These are phyloP conservation scores for Azolla pinnata DNA, from an alignment of 75 land plant genomes.

Conservation along the genomic window DNA sequence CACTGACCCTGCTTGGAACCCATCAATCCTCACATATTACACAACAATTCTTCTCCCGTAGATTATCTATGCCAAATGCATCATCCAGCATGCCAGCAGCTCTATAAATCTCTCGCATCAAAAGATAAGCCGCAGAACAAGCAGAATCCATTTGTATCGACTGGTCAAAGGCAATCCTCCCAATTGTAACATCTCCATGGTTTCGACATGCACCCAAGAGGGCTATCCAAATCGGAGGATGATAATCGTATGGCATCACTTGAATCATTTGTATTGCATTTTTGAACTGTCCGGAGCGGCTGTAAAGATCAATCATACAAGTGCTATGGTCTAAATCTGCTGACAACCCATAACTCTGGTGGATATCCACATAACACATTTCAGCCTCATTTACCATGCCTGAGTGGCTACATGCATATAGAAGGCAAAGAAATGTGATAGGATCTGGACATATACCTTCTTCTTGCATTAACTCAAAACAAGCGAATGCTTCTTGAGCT, in stretches of 20 bases:
- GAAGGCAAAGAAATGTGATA: conserved; percentile 16
- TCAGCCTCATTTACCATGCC: conserved; percentile 21
- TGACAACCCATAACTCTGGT: conserved; percentile 5
- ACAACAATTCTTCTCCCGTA: too few species aligned
- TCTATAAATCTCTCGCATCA: neutral
- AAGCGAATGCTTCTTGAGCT: conserved; percentile 8
- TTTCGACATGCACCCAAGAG: conserved; percentile 21
- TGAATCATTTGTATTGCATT: conserved; percentile 15
- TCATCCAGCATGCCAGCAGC: neutral
- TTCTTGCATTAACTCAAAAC: conserved; percentile 7
- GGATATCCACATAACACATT: conserved; percentile 9
- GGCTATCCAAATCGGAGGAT: conserved; percentile 13
- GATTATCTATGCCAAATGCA: too few species aligned
- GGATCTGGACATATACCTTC: conserved; percentile 14
- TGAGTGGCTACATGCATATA: conserved; percentile 26
- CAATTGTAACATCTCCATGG: conserved; percentile 17
- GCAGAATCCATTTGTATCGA: neutral
- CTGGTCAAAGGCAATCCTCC: neutral
- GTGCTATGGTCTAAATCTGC: conserved; percentile 19
- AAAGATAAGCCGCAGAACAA: neutral
- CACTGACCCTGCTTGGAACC: too few species aligned
- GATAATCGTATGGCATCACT: conserved; percentile 9
- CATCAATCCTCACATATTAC: too few species aligned
- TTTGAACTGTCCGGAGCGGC: conserved; percentile 16
- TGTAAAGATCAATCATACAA: conserved; percentile 21